Evolutionary conservation across 495 filamentous ascomycete genomes (phyloP).

Genomic region (Trichoderma asperelloides): DNA sequence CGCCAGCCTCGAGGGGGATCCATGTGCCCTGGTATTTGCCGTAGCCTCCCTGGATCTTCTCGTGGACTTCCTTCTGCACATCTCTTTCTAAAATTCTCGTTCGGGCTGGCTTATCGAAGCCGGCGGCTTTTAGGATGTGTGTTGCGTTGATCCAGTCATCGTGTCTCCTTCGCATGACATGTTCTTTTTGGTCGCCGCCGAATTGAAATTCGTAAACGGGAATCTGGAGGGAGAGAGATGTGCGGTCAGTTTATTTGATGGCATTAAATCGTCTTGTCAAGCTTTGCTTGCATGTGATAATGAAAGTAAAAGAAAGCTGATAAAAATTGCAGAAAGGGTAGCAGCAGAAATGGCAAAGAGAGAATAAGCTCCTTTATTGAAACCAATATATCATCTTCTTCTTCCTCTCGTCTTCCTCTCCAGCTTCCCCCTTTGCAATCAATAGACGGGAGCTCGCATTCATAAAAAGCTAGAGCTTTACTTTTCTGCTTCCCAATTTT

Average conservation of each 20-base stretch:
- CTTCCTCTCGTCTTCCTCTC: no score
- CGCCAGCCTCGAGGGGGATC: slow-evolving; percentile 80
- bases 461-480: no score
- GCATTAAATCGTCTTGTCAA: background rate
- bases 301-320: background rate
- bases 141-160: slow-evolving; percentile 94
- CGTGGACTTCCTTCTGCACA: slow-evolving; percentile 90
- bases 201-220: slow-evolving; percentile 87
- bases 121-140: slow-evolving; percentile 75
- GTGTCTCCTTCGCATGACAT: slow-evolving; percentile 80
- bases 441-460: no score
- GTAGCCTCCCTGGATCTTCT: slow-evolving; percentile 97
- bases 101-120: slow-evolving; percentile 73
- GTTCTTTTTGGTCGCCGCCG: slow-evolving; percentile 55
- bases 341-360: background rate
- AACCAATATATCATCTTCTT: no score
- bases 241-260: background rate
- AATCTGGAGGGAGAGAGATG: slow-evolving; percentile 49
- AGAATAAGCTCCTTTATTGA: no score
- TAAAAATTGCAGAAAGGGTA: background rate
- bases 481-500: no score
- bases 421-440: no score
- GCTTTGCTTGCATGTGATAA: background rate
- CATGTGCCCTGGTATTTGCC: slow-evolving; percentile 99
- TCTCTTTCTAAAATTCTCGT: slow-evolving; percentile 93